Percentiles rank a stretch among this genome's conserved stretches.
Conservation (phyloP, 1,139 yeast genomes). For the Suhomyces ambrosiae region DNA sequence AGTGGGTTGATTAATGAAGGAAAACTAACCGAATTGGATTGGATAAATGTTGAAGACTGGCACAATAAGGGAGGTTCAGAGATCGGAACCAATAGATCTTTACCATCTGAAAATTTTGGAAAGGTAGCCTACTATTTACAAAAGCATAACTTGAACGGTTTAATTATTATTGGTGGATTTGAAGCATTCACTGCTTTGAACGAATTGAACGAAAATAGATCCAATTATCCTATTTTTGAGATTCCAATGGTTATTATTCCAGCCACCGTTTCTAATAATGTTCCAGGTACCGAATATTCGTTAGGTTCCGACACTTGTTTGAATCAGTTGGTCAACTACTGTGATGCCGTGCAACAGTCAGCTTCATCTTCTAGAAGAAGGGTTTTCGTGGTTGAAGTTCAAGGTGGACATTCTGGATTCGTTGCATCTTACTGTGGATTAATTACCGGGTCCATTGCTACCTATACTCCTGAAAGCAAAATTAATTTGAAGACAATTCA, state of each 20-base stretch:
- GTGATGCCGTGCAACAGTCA: constrained; percentile 77
- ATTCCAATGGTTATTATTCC: constrained; percentile 81
- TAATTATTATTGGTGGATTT: constrained; percentile 76
- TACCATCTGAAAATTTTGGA: constrained; percentile 69
- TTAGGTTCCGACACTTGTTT: constrained; percentile 79
- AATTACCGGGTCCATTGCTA: constrained; percentile 72
- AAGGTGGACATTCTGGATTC: constrained; percentile 83
- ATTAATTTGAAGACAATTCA: constrained; percentile 58
- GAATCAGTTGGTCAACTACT: constrained; percentile 71
- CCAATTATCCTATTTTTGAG: constrained; percentile 68
- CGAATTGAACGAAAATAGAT: constrained; percentile 64
- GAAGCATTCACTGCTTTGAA: constrained; percentile 75
- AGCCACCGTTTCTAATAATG: constrained; percentile 82
- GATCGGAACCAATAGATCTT: constrained; percentile 75
- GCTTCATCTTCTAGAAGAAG: constrained; percentile 80
- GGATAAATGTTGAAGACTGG: constrained; percentile 78
- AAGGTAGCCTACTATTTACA: constrained; percentile 76
- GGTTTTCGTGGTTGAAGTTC: constrained; percentile 81
- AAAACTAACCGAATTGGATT: constrained; percentile 58
- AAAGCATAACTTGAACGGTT: constrained; percentile 71
- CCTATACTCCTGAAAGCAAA: constrained; percentile 75
- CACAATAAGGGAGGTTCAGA: constrained; percentile 77
- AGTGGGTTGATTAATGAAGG: constrained; percentile 78
- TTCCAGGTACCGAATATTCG: constrained; percentile 83
- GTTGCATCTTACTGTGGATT: constrained; percentile 71